Evolutionary conservation across 2,329 filamentous ascomycete genomes (phyloP).

Genomic region (Calonectria fujianensis): DNA sequence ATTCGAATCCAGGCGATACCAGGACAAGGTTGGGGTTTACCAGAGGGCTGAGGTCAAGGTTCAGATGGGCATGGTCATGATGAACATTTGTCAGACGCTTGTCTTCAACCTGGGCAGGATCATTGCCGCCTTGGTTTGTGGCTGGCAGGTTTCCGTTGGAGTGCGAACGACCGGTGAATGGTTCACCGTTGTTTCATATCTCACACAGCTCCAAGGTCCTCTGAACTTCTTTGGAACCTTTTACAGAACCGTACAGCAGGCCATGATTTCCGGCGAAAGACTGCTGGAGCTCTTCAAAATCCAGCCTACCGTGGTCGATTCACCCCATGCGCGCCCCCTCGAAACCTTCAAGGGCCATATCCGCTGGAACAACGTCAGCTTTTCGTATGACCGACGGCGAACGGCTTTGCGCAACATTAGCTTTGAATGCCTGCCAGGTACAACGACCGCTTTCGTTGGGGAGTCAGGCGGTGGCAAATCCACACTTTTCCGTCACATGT

Average conservation of each 20-base stretch:
- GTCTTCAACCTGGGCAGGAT: constrained; percentile 87
- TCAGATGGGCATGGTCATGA: constrained; percentile 83
- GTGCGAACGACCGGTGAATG: constrained; percentile 81
- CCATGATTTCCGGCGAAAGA: constrained; percentile 97
- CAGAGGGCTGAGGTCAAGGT: constrained; percentile 86
- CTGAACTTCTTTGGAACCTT: constrained; percentile 95
- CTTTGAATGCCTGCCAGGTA: constrained; percentile 91
- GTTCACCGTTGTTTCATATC: constrained; percentile 83
- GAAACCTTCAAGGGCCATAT: constrained; percentile 85
- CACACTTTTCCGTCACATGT: constrained; percentile 95
- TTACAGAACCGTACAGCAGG: constrained; percentile 95
- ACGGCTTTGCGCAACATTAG: constrained; percentile 88
- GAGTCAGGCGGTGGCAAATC: constrained; percentile 98
- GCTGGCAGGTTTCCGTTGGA: constrained; percentile 84
- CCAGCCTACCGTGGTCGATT: constrained; percentile 91
- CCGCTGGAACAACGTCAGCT: constrained; percentile 90
- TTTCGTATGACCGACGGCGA: constrained; percentile 91
- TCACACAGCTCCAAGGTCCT: constrained; percentile 86
- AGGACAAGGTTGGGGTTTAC: constrained; percentile 80
- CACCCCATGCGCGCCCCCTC: constrained; percentile 77
- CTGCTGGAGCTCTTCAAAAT: constrained; percentile 98
- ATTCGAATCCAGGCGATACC: constrained; percentile 85
- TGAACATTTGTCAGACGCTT: constrained; percentile 88
- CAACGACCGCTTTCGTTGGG: constrained; percentile 95
- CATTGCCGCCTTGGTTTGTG: constrained; percentile 82